Percentiles rank a stretch among this genome's conserved stretches.
Evolutionary conservation across 2,329 filamentous ascomycete genomes (phyloP).

Genomic region (Colletotrichum graminicola): DNA sequence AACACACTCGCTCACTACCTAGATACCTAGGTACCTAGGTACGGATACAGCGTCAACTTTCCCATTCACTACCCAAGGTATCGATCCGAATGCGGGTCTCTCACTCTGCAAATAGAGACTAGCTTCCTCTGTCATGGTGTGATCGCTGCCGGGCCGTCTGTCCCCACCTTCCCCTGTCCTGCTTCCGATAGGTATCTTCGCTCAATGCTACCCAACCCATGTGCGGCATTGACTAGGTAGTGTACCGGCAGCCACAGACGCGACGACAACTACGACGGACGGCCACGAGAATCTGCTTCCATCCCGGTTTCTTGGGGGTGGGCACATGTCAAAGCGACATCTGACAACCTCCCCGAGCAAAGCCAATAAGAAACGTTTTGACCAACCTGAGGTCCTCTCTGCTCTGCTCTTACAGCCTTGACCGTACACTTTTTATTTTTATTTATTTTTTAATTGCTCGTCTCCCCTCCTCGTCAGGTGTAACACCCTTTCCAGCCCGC

Average conservation of each 20-base stretch:
- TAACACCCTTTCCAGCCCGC: neutral
- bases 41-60: no score
- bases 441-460: neutral
- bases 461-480: neutral
- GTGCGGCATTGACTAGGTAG: constrained; percentile 10
- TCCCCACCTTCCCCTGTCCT: neutral
- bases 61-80: no score
- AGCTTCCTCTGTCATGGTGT: neutral
- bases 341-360: neutral
- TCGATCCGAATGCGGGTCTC: neutral
- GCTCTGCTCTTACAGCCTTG: neutral
- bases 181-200: neutral
- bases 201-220: constrained; percentile 6
- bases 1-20: neutral
- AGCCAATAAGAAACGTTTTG: neutral
- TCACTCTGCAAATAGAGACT: neutral
- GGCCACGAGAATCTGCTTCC: neutral
- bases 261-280: neutral
- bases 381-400: neutral
- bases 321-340: neutral
- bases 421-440: neutral
- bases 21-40: no score
- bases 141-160: neutral
- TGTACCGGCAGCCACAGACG: neutral
- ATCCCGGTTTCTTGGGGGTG: no score